Conservation (phyloP, 805 yeast species). For the Ogataea kodamae region DNA sequence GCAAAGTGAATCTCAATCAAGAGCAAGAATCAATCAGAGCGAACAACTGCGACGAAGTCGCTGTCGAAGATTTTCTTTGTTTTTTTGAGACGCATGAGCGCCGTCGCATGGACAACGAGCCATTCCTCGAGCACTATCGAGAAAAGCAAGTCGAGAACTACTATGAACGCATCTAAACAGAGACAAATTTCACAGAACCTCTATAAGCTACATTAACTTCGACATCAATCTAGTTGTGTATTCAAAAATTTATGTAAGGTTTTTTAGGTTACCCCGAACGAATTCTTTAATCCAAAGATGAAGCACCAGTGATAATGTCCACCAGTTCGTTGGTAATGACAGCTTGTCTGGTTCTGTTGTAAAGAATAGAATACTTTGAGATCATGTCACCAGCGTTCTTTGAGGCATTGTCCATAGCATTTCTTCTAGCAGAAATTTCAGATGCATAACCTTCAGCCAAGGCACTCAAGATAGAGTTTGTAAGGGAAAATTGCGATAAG, state of each 20-base stretch:
- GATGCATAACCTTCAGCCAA: slow-evolving; percentile 98
- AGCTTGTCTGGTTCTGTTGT: slow-evolving; percentile 99
- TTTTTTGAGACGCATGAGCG: slow-evolving; percentile 37
- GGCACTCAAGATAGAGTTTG: slow-evolving; percentile 86
- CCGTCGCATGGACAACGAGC: slow-evolving; percentile 33
- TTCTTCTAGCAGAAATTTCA: slow-evolving; percentile 97
- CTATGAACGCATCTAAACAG: slow-evolving; percentile 22
- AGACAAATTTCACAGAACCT: no score
- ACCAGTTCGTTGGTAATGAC: slow-evolving; percentile 99
- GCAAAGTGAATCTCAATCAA: slow-evolving; percentile 32
- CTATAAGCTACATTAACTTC: no score
- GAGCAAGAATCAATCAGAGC: slow-evolving; percentile 37
- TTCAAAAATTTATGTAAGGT: no score
- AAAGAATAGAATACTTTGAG: slow-evolving; percentile 89
- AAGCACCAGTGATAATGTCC: slow-evolving; percentile 99
- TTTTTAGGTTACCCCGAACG: no score
- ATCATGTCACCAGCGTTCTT: slow-evolving; percentile 99
- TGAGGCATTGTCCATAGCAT: slow-evolving; percentile 99
- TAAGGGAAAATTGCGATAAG: slow-evolving; percentile 77
- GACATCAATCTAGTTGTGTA: no score
- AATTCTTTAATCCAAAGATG: slow-evolving; percentile 77
- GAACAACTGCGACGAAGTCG: slow-evolving; percentile 37
- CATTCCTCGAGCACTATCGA: slow-evolving; percentile 32
- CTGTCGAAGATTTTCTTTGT: slow-evolving; percentile 34
- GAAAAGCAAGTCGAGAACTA: slow-evolving; percentile 38